Base-by-base conservation (phyloP, 768 basidiomycete genomes). In the Sporobolomyces phaffii region DNA sequence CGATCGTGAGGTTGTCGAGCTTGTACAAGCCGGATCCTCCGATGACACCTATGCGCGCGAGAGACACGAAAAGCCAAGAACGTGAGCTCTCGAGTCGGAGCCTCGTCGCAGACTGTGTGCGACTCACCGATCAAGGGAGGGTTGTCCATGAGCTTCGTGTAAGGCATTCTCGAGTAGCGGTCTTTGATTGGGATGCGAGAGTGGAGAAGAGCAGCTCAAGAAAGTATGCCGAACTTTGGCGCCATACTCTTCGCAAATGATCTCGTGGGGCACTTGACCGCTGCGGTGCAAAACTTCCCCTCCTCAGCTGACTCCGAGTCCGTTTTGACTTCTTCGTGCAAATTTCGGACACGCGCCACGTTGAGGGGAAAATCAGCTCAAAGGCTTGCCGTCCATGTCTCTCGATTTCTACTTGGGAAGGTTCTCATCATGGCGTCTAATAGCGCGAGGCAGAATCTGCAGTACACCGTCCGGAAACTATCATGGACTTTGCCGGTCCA, bases 1-100 rank as follows among this genome's bases (percentile, higher is more conserved):
- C 81, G 69, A 88, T 82, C 17, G 87, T 89, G 62, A 98, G 80
- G 78, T 94, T 92, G 77, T 93, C 89, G 43, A 98, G 83, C 76
- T 93, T 86, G 80, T 97, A 98, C 31, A 97, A 79, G 8, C 93
- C 93, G 6, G 48, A 53, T 18, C 73, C 73, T 33, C 73, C 73
- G 43, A 74, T 74, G 28, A 73, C 67, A 33, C 72, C 73, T 65
- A 49, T 17, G 31, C 4, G 38, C 15, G 22, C 17, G 44, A 34
- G 41, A 11, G 29, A 28, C 44, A 24, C 20, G 44, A 9, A 20
- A 18, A 20, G 41, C 15, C n/a, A 22, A 18, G 29, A 44, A 47
- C 24, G 17, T 14, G 2, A 9, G 6, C 26, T 43, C 24, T 9
- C 22, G n/a, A n/a, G n/a, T n/a, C n/a, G n/a, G n/a, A n/a, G n/a